phyloP scores from a whole-genome alignment of 352 stramenopile species.

The Albugo candida region DNA sequence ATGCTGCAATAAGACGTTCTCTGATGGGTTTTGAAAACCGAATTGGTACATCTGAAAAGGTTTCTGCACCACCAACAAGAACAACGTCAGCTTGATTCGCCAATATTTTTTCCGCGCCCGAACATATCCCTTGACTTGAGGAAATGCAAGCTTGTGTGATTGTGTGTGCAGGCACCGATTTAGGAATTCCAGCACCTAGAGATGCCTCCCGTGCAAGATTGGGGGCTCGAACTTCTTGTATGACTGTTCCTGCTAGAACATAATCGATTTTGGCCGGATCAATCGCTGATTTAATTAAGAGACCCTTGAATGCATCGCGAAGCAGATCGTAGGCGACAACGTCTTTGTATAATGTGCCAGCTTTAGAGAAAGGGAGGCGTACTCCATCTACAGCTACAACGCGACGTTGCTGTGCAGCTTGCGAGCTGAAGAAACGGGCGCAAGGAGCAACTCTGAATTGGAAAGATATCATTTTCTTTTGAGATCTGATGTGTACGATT shows the following conservation, averaged over 20 bases:
- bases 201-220: conserved; percentile 95
- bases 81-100: conserved; percentile 89
- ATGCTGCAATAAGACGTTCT: conserved; percentile 66
- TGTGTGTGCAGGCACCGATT: conserved; percentile 88
- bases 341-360: conserved; percentile 92
- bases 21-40: conserved; percentile 80
- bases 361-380: conserved; percentile 90
- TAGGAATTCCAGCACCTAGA: conserved; percentile 91
- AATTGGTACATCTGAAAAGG: conserved; percentile 96
- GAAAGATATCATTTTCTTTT: too few species aligned
- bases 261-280: conserved; percentile 93
- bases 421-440: background rate
- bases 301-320: conserved; percentile 87
- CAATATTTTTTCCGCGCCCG: conserved; percentile 91
- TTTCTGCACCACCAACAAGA: conserved; percentile 90
- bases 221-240: conserved; percentile 92
- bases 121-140: conserved; percentile 87
- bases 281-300: conserved; percentile 90
- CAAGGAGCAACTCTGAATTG: too few species aligned
- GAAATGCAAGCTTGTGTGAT: conserved; percentile 94
- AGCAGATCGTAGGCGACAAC: conserved; percentile 94
- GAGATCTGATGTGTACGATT: too few species aligned
- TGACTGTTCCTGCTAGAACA: conserved; percentile 90
- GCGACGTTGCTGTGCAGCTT: conserved; percentile 14
- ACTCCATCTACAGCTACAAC: conserved; percentile 90